Conservation (phyloP, 148 eudicot species). For the Bassia scoparia region DNA sequence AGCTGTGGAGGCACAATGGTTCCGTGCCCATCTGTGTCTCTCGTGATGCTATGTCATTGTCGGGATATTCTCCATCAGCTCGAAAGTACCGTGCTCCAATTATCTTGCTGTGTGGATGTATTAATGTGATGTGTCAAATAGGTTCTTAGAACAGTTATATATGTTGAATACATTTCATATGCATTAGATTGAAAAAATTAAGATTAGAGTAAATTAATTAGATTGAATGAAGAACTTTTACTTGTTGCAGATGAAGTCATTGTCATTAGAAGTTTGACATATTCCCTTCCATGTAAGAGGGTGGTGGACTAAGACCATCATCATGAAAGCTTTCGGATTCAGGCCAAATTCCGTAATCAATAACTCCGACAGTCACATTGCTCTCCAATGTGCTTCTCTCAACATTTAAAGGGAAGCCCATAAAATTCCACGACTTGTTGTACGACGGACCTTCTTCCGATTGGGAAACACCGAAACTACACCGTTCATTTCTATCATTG, state of each 20-base stretch:
- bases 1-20: slow-evolving; percentile 47
- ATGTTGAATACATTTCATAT: too few relatives aligned
- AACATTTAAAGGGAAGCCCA: too few relatives aligned
- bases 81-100: slow-evolving; percentile 41
- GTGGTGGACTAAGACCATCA: slow-evolving; percentile 38
- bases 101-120: slow-evolving; percentile 44
- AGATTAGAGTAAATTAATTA: too few relatives aligned
- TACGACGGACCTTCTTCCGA: too few relatives aligned
- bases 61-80: not conserved
- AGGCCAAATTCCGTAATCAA: slow-evolving; percentile 52
- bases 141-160: too few relatives aligned
- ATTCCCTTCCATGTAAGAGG: slow-evolving; percentile 53
- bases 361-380: too few relatives aligned
- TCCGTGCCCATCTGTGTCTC: slow-evolving; percentile 44
- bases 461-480: too few relatives aligned
- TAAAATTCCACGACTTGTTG: too few relatives aligned
- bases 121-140: not conserved
- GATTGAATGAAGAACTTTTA: too few relatives aligned
- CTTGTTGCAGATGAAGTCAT: slow-evolving; percentile 60
- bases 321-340: slow-evolving; percentile 47
- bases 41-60: slow-evolving; percentile 26
- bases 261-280: slow-evolving; percentile 28
- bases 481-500: too few relatives aligned
- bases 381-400: too few relatives aligned
- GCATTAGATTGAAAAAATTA: too few relatives aligned